Percentiles rank a stretch among this genome's conserved stretches.
phyloP scores from a whole-genome alignment of 192 early-diverging fungal species.

The Coemansia sp. region DNA sequence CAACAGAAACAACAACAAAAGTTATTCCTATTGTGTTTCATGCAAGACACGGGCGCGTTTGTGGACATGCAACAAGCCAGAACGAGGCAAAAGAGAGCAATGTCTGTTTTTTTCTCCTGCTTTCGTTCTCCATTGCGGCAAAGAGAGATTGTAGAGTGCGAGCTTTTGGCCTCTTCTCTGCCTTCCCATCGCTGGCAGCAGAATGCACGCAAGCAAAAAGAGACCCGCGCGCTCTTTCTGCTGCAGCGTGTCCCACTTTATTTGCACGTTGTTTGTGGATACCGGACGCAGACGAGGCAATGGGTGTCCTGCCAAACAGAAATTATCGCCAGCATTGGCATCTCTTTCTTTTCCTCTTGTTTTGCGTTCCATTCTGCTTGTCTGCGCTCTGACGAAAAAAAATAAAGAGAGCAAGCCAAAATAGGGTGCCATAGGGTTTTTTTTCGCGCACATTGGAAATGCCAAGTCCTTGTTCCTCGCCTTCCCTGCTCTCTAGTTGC shows the following conservation, averaged over 20 bases:
- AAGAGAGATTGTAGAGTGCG: not conserved
- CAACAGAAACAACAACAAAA: not conserved
- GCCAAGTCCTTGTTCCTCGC: not conserved
- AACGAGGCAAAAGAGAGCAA: not conserved
- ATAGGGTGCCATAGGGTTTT: too few species aligned
- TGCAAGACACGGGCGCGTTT: not conserved
- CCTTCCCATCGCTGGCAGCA: not conserved
- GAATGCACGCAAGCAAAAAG: not conserved
- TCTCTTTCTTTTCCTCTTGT: too few species aligned
- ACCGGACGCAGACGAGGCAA: not conserved
- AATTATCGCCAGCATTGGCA: not conserved
- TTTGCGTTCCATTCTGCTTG: too few species aligned
- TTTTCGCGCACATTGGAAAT: not conserved
- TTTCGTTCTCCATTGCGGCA: not conserved
- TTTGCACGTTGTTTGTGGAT: not conserved
- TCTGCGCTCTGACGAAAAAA: too few species aligned
- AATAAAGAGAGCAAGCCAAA: too few species aligned
- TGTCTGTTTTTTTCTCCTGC: not conserved
- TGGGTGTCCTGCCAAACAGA: not conserved
- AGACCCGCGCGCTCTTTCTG: slow-evolving; percentile 4
- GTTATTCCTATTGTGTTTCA: not conserved
- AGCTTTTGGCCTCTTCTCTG: not conserved
- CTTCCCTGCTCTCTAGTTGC: not conserved
- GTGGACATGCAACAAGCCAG: not conserved
- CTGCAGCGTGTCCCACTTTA: not conserved